Evolutionary conservation across 768 basidiomycete genomes (phyloP).

Genomic region (Clitopilus hobsonii): DNA sequence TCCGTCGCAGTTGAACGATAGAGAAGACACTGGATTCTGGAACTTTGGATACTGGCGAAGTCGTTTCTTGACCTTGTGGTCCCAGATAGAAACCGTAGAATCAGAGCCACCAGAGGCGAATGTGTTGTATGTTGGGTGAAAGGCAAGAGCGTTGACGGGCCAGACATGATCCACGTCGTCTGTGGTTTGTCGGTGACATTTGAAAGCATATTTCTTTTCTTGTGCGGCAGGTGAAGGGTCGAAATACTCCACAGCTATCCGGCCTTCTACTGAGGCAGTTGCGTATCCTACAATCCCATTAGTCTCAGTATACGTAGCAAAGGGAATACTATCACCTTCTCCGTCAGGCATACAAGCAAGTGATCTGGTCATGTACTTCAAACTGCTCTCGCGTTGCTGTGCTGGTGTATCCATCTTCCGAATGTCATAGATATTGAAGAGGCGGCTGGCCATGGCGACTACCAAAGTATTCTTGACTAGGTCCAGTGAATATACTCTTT

Average conservation of each 20-base stretch:
- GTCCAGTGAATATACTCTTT: constrained; percentile 84
- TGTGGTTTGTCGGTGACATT: constrained; percentile 89
- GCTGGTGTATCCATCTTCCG: constrained; percentile 70
- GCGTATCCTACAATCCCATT: constrained; percentile 65
- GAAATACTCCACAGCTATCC: constrained; percentile 97
- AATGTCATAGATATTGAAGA: constrained; percentile 87
- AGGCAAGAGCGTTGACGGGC: constrained; percentile 93
- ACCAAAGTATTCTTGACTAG: constrained; percentile 76
- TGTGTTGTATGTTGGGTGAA: constrained; percentile 91
- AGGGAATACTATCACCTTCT: constrained; percentile 50
- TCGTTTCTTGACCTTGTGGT: constrained; percentile 94
- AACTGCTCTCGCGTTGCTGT: constrained; percentile 84
- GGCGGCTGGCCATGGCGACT: constrained; percentile 87
- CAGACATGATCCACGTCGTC: constrained; percentile 93
- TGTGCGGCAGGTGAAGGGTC: constrained; percentile 75
- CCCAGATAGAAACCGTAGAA: constrained; percentile 93
- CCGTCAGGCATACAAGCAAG: constrained; percentile 92
- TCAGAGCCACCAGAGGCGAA: constrained; percentile 97
- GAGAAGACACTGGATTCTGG: constrained; percentile 64
- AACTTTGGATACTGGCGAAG: constrained; percentile 87
- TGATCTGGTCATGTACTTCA: constrained; percentile 93
- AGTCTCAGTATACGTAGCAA: not conserved
- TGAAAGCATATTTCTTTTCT: constrained; percentile 91
- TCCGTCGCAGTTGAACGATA: constrained; percentile 84
- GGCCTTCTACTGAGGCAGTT: constrained; percentile 89